phyloP scores from a whole-genome alignment of 257 asterid genomes.

The Scutellaria baicalensis region DNA sequence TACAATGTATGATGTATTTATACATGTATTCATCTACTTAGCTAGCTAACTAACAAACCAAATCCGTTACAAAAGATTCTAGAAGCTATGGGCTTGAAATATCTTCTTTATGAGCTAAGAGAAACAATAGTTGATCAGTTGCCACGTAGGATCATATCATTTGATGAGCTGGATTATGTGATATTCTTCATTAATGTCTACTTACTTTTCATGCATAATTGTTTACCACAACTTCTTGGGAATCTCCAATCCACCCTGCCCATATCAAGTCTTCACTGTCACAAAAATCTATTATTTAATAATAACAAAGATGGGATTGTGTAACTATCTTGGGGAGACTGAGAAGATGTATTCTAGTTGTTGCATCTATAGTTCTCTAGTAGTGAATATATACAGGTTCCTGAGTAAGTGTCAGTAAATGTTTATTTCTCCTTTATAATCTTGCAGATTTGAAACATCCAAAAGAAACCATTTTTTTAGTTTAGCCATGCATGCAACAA shows the following conservation, averaged over 20 bases:
- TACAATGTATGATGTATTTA: no score
- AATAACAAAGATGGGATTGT: background rate
- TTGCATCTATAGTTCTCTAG: background rate
- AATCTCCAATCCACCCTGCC: no score
- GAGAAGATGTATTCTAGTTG: background rate
- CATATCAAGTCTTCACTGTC: no score
- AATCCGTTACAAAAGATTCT: no score
- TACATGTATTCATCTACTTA: no score
- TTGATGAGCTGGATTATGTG: no score
- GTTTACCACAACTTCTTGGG: background rate
- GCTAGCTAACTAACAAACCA: no score
- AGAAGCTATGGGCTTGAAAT: no score
- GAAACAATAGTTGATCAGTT: no score
- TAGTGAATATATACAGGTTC: background rate
- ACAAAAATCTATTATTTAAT: background rate
- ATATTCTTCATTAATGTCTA: no score
- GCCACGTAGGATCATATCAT: no score
- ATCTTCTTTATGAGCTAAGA: no score
- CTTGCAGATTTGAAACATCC: background rate
- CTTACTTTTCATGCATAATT: background rate
- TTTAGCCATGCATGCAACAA: background rate
- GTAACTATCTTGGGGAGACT: background rate
- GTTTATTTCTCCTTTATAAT: background rate
- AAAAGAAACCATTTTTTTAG: background rate
- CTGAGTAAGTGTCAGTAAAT: background rate